Percentiles rank a stretch among this genome's conserved stretches.
These are phyloP conservation scores for Cryptosporidium ubiquitum DNA, from an alignment of 169 alveolate genomes.

Conservation along the genomic window DNA sequence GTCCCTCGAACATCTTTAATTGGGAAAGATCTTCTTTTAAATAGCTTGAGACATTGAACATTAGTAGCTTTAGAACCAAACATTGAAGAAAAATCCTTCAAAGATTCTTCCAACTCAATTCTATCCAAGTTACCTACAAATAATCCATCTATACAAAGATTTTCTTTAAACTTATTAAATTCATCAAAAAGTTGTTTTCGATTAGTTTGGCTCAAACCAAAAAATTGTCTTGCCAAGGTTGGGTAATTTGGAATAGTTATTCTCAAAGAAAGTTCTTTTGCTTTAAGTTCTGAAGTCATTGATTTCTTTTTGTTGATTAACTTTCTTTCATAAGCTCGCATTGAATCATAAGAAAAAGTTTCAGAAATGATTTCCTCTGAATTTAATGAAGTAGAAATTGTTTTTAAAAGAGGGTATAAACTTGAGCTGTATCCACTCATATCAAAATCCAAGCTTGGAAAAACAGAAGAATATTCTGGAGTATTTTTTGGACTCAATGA, in stretches of 20 bases:
- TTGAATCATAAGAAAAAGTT: background rate
- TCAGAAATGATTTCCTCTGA: conserved; percentile 16
- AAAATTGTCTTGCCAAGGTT: background rate
- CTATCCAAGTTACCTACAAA: conserved; percentile 42
- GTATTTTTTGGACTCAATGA: background rate
- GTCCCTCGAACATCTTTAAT: conserved; percentile 20
- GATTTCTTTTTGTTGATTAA: conserved; percentile 1
- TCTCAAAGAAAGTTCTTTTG: conserved; percentile 45
- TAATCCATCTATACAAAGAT: conserved; percentile 32
- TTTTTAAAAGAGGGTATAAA: background rate
- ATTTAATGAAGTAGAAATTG: background rate
- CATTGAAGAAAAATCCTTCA: background rate
- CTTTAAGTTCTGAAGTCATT: conserved; percentile 19
- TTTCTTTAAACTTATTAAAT: conserved; percentile 5
- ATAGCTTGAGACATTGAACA: background rate
- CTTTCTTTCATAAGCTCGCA: background rate
- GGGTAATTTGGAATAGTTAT: conserved; percentile 40
- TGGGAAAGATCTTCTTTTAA: background rate
- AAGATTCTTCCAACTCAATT: background rate
- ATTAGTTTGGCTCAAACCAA: background rate
- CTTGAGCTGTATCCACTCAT: conserved; percentile 26
- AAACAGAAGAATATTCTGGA: background rate
- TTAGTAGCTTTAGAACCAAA: background rate
- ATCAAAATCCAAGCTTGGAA: background rate
- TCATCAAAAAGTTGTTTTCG: background rate